These are phyloP conservation scores for Penicillium paneum DNA, from an alignment of 2,329 filamentous ascomycete species.

Conservation along the genomic window DNA sequence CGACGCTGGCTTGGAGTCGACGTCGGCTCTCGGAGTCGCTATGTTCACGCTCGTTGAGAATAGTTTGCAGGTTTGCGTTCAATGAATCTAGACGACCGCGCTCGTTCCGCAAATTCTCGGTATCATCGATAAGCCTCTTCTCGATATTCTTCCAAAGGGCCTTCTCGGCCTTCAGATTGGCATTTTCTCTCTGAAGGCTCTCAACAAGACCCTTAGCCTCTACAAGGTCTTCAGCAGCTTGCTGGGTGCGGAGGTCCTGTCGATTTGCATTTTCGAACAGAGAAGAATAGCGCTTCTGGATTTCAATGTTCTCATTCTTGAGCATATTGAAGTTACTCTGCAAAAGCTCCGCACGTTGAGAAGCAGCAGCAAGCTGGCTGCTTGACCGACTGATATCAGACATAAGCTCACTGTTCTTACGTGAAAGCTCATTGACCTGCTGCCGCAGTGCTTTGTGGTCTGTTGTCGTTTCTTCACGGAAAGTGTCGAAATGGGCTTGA, in stretches of 20 bases:
- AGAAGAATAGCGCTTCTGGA: conserved; percentile 76
- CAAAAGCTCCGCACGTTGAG: conserved; percentile 83
- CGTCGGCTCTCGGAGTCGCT: conserved; percentile 77
- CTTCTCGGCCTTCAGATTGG: conserved; percentile 93
- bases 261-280: conserved; percentile 81
- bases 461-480: conserved; percentile 77
- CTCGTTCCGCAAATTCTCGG: conserved; percentile 79
- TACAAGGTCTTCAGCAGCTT: conserved; percentile 88
- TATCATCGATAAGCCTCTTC: conserved; percentile 81
- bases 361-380: conserved; percentile 77
- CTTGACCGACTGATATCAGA: conserved; percentile 74
- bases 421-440: conserved; percentile 75
- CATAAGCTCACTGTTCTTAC: conserved; percentile 78
- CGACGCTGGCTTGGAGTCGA: conserved; percentile 72
- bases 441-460: conserved; percentile 80
- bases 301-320: conserved; percentile 77
- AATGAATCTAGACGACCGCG: conserved; percentile 78
- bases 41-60: conserved; percentile 89
- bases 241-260: conserved; percentile 84
- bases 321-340: conserved; percentile 82
- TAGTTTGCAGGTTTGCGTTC: conserved; percentile 77
- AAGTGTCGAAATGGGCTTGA: conserved; percentile 84
- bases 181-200: conserved; percentile 82
- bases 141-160: conserved; percentile 93
- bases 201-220: conserved; percentile 79